Conservation (phyloP, 345 rosid species). For the Aquilaria malaccensis region DNA sequence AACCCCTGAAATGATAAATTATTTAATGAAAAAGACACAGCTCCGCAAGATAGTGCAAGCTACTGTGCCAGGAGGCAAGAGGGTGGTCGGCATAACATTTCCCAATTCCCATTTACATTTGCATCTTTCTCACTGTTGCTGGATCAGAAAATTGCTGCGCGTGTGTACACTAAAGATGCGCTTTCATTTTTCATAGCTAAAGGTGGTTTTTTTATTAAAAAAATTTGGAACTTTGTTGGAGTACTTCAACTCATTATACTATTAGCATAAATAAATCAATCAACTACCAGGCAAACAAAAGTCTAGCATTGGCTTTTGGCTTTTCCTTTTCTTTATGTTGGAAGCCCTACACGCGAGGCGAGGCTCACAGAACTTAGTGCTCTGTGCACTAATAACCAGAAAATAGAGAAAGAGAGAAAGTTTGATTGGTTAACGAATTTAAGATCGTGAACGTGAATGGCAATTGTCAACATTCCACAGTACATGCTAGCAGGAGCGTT, state of each 20-base stretch:
- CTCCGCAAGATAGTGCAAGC: too few relatives aligned
- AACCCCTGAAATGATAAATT: too few relatives aligned
- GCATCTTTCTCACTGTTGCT: too few relatives aligned
- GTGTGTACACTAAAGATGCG: constrained; percentile 28
- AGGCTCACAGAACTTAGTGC: constrained; percentile 35
- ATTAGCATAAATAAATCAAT: neutral
- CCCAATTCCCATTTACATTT: too few relatives aligned
- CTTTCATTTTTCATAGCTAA: neutral
- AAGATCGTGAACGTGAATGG: too few relatives aligned
- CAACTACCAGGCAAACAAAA: constrained; percentile 18
- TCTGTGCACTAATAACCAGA: constrained; percentile 25
- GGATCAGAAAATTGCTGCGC: neutral
- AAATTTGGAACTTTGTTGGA: too few relatives aligned
- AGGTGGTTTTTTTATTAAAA: constrained; percentile 2
- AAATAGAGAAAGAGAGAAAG: neutral
- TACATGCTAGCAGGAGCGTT: too few relatives aligned
- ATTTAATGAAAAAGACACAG: too few relatives aligned
- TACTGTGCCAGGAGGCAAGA: too few relatives aligned
- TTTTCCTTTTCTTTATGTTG: constrained; percentile 7
- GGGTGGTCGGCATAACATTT: too few relatives aligned
- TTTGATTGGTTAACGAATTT: constrained; percentile 6
- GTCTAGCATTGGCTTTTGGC: constrained; percentile 2
- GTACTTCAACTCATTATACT: too few relatives aligned
- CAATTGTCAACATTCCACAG: too few relatives aligned
- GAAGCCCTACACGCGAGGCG: constrained; percentile 37